phyloP scores from a whole-genome alignment of 2,329 filamentous ascomycete species.

The Talaromyces atroroseus region DNA sequence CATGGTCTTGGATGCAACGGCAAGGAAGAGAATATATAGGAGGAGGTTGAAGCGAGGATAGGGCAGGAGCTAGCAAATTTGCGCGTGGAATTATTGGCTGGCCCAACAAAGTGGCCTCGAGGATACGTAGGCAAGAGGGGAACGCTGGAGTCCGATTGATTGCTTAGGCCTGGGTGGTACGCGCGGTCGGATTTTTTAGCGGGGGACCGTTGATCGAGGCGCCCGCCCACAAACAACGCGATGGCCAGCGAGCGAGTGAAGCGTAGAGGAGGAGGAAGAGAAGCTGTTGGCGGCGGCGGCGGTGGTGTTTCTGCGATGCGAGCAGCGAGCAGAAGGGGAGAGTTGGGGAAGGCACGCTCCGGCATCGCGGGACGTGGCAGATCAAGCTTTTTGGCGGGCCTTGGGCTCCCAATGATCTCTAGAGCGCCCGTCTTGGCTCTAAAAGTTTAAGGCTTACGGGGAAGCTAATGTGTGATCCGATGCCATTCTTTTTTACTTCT shows the following conservation, averaged over 20 bases:
- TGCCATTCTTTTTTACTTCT: background rate
- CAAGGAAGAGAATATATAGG: background rate
- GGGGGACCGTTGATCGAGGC: background rate
- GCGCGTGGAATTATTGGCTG: background rate
- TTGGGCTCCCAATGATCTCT: slow-evolving; percentile 11
- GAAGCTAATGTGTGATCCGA: background rate
- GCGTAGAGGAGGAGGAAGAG: background rate
- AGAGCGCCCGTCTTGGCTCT: slow-evolving; percentile 5
- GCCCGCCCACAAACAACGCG: background rate
- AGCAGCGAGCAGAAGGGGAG: background rate
- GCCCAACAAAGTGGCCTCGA: background rate
- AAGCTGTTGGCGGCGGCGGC: too few relatives aligned
- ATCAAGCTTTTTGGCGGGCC: slow-evolving; percentile 16
- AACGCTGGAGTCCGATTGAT: background rate
- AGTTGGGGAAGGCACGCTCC: slow-evolving; percentile 4
- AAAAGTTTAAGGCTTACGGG: background rate
- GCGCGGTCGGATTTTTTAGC: slow-evolving; percentile 1
- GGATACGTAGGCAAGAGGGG: background rate
- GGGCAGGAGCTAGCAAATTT: background rate
- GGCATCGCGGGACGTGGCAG: slow-evolving; percentile 8
- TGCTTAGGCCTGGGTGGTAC: background rate
- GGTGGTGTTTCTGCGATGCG: too few relatives aligned
- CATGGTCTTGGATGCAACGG: slow-evolving; percentile 5
- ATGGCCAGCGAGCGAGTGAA: background rate
- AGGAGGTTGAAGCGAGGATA: background rate